Percentiles rank a stretch among this genome's conserved stretches.
phyloP scores from a whole-genome alignment of 345 rosid genomes.

The Turnera subulata region DNA sequence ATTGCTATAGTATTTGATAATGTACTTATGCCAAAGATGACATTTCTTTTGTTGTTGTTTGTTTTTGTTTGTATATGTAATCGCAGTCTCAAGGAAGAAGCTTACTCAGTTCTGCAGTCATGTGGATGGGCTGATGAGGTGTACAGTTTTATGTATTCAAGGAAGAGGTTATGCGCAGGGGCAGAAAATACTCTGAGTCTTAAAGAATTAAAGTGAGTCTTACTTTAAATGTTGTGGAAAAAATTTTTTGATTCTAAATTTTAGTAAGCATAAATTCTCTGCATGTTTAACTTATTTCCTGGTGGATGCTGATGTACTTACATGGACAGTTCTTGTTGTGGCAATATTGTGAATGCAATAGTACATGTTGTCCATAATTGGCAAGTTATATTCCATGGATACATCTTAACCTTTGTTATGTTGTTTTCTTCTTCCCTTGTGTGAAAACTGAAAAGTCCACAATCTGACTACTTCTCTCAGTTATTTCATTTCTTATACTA shows the following conservation, averaged over 20 bases:
- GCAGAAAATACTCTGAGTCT: conserved; percentile 29
- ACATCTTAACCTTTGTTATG: background rate
- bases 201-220: conserved; percentile 60
- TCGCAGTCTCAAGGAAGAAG: conserved; percentile 62
- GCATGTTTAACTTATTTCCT: background rate
- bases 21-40: background rate
- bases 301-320: background rate
- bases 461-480: too few species aligned
- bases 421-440: too few species aligned
- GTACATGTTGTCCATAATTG: background rate
- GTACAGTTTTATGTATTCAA: conserved; percentile 47
- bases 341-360: background rate
- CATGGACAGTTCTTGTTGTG: background rate
- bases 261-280: background rate
- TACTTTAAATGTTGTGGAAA: background rate
- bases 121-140: conserved; percentile 74
- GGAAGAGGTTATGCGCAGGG: conserved; percentile 46
- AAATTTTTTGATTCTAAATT: background rate
- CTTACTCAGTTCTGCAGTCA: conserved; percentile 49
- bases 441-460: too few species aligned
- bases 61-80: background rate
- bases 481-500: too few species aligned
- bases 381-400: background rate
- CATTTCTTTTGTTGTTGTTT: background rate
- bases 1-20: background rate